Base-by-base conservation (phyloP, 2,329 filamentous ascomycete species). In the Aureobasidium lini region DNA sequence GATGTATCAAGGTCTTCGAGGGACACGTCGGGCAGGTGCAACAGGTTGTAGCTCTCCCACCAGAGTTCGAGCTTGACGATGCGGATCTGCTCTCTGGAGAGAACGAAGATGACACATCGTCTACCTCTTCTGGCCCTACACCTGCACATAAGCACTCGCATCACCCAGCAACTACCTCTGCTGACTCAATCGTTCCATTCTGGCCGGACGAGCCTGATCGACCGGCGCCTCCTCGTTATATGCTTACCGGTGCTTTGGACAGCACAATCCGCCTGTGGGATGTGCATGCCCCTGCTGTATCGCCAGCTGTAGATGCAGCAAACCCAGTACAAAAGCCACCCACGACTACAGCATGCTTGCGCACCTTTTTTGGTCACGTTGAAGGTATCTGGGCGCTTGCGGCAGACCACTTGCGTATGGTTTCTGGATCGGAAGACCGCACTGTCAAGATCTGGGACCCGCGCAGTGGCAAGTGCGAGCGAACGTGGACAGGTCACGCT, bases 391-490 rank as follows among this genome's bases (percentile, higher is more conserved):
- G 94, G 94, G 88, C 89, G 6, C 80, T 99, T 2, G 90, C 89
- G 0, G 93, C 89, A 3, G 93, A 97, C 73, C 92, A 88, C 1
- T 77, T 97, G 18, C 85, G 94, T 10, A 84, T 96, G 15, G 90
- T 97, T 13, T 90, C 88, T 16, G 93, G 92, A 0, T 89, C 90
- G 10, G 91, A 97, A 72, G 94, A 99, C 73, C 86, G 90, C 43
- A 95, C 93, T 84, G 89, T 96, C 67, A 97, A 97, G 77, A 85
- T 89, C 34, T 99, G 94, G 94, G 93, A 97, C 74, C 89, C 93
- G 15, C 80, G 91, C 60, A 92, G 89, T 1, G 94, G 94, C 31
- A 90, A 89, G 69, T 96, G 92, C 73, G 92, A 97, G 72, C 81
- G 91, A 50, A 97, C 92, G 3, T 93, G 96, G 69, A 91, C 90